Base-by-base conservation (phyloP, 1,139 yeast species). In the Zygosaccharomyces sapae region DNA sequence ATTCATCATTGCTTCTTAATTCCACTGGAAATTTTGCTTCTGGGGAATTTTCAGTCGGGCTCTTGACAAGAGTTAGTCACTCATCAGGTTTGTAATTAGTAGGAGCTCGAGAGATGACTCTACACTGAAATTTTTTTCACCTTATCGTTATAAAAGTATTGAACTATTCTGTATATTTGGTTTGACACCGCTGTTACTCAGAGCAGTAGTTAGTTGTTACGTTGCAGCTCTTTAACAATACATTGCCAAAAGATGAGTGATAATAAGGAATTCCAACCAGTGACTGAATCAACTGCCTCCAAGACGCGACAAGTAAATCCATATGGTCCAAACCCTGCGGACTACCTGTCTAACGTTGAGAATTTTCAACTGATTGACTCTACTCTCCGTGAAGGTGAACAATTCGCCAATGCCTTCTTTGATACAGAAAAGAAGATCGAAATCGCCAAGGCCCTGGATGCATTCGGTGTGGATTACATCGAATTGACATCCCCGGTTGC, bases 401-500 rank as follows among this genome's bases (percentile, higher is more conserved):
- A 92, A 70, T 92, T 92, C 67, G 97, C 97, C 64, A 92, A 90
- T 66, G 96, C 98, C 8, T 92, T 90, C 70, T 92, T 92, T 74
- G 75, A 82, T 61, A 89, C 97, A 41, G 97, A 86, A 67, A 92
- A 88, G 77, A 92, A 92, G 76, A 90, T 92, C 56, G 97, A 90
- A 70, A 92, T 92, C 55, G 98, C 98, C 62, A 89, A 85, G 76
- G 97, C 97, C 13, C 75, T 92, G 55, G 97, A 90, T 68, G 97
- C 90, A 64, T 92, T 92, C 65, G 98, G 98, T 60, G 97, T 89
- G 46, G 98, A 92, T 71, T 92, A 92, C 74, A 92, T 92, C 59
- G 98, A 92, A 72, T 78, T 92, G 67, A 92, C 97, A 29, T 89
- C 97, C 2, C 98, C 98, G 19, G 97, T 94, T 47, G 97, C 97